A percentile compares a stretch with the other conserved stretches of the same genome.
These are phyloP conservation scores for Pseudogymnoascus sp. DNA, from an alignment of 2,329 filamentous ascomycete genomes.

Conservation along the genomic window DNA sequence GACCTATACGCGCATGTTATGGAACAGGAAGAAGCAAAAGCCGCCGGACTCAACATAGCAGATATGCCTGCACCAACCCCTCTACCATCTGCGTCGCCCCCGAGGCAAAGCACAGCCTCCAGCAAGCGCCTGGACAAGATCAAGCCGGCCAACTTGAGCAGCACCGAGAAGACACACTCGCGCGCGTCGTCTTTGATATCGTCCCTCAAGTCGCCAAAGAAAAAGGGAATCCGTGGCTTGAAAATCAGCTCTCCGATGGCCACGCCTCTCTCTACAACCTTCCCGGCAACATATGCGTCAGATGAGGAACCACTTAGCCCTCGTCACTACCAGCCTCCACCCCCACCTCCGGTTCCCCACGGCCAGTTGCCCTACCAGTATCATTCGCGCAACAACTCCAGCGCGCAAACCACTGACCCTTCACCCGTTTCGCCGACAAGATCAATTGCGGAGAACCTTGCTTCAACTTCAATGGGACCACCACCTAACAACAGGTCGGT, in stretches of 20 bases:
- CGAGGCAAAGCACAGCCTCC: slow-evolving; percentile 26
- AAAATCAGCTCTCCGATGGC: slow-evolving; percentile 59
- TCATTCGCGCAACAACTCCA: slow-evolving; percentile 14
- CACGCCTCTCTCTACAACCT: slow-evolving; percentile 55
- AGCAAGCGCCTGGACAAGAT: slow-evolving; percentile 44
- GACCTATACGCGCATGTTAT: slow-evolving; percentile 87
- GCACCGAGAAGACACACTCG: slow-evolving; percentile 44
- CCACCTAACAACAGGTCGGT: slow-evolving; percentile 4
- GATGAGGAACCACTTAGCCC: slow-evolving; percentile 53
- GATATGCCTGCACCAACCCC: slow-evolving; percentile 31
- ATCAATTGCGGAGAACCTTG: slow-evolving; percentile 19
- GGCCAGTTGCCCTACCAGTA: slow-evolving; percentile 5
- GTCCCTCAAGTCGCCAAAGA: slow-evolving; percentile 51
- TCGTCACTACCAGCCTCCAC: slow-evolving; percentile 49
- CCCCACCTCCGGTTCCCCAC: slow-evolving; percentile 44
- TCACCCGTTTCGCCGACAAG: slow-evolving; percentile 21
- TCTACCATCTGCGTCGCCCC: slow-evolving; percentile 26
- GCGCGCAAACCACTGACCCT: slow-evolving; percentile 12
- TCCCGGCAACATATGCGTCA: slow-evolving; percentile 45
- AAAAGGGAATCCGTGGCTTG: slow-evolving; percentile 34
- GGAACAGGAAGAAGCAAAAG: slow-evolving; percentile 71
- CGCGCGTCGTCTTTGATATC: slow-evolving; percentile 53
- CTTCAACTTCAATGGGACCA: not conserved
- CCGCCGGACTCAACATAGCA: slow-evolving; percentile 45
- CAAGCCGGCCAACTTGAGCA: slow-evolving; percentile 34